These are phyloP conservation scores for Metschnikowia santaceciliae DNA, from an alignment of 805 yeast species.

Conservation along the genomic window DNA sequence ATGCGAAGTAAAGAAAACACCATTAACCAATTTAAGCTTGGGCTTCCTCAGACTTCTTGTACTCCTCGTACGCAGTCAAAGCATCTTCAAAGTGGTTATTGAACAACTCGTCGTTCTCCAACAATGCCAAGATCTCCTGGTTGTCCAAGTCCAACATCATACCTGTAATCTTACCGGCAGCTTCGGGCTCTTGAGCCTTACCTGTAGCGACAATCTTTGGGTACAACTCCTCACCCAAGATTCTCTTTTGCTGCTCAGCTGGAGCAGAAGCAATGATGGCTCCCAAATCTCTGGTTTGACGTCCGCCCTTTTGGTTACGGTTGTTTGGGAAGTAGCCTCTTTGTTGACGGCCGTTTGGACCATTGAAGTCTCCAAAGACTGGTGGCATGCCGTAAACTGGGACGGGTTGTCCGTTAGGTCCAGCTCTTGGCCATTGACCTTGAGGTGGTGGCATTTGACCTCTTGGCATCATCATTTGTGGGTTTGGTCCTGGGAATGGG, in stretches of 20 bases:
- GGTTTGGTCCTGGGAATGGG: constrained; percentile 77
- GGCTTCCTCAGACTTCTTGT: constrained; percentile 54
- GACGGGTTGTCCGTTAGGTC: constrained; percentile 81
- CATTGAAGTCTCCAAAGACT: constrained; percentile 53
- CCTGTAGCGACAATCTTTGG: constrained; percentile 85
- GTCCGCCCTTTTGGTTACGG: constrained; percentile 41
- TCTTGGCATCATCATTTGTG: constrained; percentile 72
- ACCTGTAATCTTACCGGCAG: constrained; percentile 98
- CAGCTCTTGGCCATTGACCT: constrained; percentile 68
- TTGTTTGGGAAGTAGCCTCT: constrained; percentile 54
- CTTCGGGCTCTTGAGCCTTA: constrained; percentile 85
- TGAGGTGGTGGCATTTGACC: constrained; percentile 65
- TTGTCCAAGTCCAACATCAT: constrained; percentile 96
- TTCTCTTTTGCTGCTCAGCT: constrained; percentile 93
- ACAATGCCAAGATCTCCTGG: constrained; percentile 80
- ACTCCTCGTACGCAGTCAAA: constrained; percentile 86
- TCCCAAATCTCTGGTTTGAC: constrained; percentile 52
- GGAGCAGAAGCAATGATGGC: constrained; percentile 61
- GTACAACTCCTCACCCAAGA: constrained; percentile 95
- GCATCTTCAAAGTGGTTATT: constrained; percentile 93
- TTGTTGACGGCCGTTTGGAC: constrained; percentile 47
- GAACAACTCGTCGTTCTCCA: constrained; percentile 87
- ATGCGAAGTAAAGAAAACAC: constrained; percentile 5
- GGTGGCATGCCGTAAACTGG: constrained; percentile 87
- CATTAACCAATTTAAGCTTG: constrained; percentile 18